phyloP scores from a whole-genome alignment of 345 rosid genomes.

The Euphorbia peplus region DNA sequence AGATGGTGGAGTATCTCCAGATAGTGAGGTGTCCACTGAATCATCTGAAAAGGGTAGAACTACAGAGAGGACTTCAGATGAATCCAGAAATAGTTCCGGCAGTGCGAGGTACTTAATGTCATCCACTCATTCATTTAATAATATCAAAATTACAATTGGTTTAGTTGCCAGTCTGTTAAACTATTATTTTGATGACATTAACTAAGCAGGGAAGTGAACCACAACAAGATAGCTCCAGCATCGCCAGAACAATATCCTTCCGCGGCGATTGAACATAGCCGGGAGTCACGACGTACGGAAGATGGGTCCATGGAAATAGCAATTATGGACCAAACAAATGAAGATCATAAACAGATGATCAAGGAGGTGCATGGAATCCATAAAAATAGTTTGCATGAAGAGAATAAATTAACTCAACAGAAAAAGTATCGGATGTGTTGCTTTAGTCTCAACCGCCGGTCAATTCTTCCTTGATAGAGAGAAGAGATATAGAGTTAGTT shows the following conservation, averaged over 20 bases:
- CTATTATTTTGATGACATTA: background rate
- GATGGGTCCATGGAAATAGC: constrained; percentile 7
- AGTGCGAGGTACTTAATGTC: constrained; percentile 36
- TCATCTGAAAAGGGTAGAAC: constrained; percentile 23
- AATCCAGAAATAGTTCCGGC: constrained; percentile 30
- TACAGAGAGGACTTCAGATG: constrained; percentile 34
- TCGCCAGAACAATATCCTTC: constrained; percentile 37
- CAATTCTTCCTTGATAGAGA: background rate
- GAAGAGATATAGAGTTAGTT: background rate
- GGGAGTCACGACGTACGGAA: constrained; percentile 13
- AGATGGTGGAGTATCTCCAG: constrained; percentile 23
- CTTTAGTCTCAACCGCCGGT: constrained; percentile 20
- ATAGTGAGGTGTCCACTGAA: constrained; percentile 27
- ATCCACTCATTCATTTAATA: too few relatives aligned
- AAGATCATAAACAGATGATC: constrained; percentile 8
- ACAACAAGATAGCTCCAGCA: constrained; percentile 52
- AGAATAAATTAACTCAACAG: constrained; percentile 13
- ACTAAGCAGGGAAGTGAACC: constrained; percentile 60
- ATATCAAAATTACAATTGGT: too few relatives aligned
- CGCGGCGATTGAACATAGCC: constrained; percentile 19
- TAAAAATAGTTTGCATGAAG: constrained; percentile 10
- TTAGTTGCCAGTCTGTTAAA: background rate
- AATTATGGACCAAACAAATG: background rate
- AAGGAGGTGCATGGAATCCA: constrained; percentile 12
- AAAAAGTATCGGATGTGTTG: constrained; percentile 37